phyloP scores from a whole-genome alignment of 2,329 filamentous ascomycete genomes.

The Pochonia chlamydosporia region DNA sequence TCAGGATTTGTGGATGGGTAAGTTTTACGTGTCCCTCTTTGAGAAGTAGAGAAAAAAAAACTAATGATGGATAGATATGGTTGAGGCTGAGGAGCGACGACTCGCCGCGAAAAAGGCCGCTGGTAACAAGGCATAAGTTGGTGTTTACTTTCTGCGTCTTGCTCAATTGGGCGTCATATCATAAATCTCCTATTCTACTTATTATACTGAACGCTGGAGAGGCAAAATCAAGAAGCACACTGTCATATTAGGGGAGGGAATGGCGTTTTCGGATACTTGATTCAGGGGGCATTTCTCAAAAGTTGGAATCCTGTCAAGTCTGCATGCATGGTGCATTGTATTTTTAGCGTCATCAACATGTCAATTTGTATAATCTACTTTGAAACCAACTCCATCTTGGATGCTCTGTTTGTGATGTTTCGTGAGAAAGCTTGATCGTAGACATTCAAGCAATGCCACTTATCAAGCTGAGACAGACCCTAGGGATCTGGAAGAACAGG shows the following conservation, averaged over 20 bases:
- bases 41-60: background rate
- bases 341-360: background rate
- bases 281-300: background rate
- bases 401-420: too few species aligned
- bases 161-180: background rate
- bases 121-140: constrained; percentile 14
- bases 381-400: too few species aligned
- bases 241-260: background rate
- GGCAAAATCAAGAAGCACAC: background rate
- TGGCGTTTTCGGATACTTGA: background rate
- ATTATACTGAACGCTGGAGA: too few species aligned
- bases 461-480: too few species aligned
- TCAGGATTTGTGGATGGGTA: constrained; percentile 89
- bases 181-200: background rate
- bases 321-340: background rate
- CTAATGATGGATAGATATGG: constrained; percentile 76
- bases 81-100: constrained; percentile 68
- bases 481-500: too few species aligned
- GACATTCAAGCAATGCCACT: too few species aligned
- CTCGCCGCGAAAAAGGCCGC: constrained; percentile 35
- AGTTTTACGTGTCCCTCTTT: constrained; percentile 19
- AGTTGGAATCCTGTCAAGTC: background rate
- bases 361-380: background rate
- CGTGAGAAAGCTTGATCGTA: too few species aligned
- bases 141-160: background rate